Evolutionary conservation across 2,329 filamentous ascomycete genomes (phyloP).

Genomic region (Paracoccidioides brasiliensis): DNA sequence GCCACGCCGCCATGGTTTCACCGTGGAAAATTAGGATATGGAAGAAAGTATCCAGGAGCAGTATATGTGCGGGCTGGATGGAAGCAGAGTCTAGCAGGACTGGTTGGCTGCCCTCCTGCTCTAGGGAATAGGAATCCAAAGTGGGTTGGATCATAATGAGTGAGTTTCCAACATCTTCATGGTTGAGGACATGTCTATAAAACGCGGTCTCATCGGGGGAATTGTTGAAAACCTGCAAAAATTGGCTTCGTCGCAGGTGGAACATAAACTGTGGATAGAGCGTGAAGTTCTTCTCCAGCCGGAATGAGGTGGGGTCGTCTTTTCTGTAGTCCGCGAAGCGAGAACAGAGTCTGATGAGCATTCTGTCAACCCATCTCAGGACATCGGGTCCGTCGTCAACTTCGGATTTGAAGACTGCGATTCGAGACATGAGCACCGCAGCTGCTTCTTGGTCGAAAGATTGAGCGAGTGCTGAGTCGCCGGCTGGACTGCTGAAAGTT

Average conservation of each 20-base stretch:
- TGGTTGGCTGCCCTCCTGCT: constrained; percentile 81
- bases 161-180: constrained; percentile 93
- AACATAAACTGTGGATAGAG: constrained; percentile 99
- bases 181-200: constrained; percentile 90
- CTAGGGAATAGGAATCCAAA: constrained; percentile 91
- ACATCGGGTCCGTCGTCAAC: constrained; percentile 98
- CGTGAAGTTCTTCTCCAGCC: constrained; percentile 96
- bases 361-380: constrained; percentile 92
- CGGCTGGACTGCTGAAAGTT: constrained; percentile 82
- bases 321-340: constrained; percentile 96
- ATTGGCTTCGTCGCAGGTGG: constrained; percentile 90
- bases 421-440: constrained; percentile 96
- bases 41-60: constrained; percentile 97
- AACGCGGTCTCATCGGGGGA: constrained; percentile 99
- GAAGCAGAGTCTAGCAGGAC: constrained; percentile 94
- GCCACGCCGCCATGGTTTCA: constrained; percentile 95
- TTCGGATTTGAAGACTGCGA: constrained; percentile 97
- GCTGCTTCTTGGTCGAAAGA: constrained; percentile 98
- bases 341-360: constrained; percentile 93
- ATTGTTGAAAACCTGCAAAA: constrained; percentile 98
- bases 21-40: constrained; percentile 99
- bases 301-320: constrained; percentile 93
- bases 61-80: constrained; percentile 84
- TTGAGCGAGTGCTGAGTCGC: constrained; percentile 87
- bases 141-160: constrained; percentile 98